Evolutionary conservation across 2,329 filamentous ascomycete genomes (phyloP).

Genomic region (Trichophyton verrucosum): DNA sequence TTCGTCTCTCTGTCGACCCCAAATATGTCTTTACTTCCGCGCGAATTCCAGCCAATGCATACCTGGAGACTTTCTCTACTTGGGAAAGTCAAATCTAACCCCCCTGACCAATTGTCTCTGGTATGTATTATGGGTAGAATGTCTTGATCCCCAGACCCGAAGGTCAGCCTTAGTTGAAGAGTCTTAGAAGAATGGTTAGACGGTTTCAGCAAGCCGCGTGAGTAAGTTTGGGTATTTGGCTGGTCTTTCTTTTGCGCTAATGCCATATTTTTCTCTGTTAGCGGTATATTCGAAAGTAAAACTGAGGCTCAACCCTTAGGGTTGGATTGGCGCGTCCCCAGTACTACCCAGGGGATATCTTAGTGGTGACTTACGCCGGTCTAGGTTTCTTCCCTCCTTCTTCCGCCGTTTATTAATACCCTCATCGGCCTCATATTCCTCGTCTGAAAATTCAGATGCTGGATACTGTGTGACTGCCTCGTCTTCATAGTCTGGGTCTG

Average conservation of each 20-base stretch:
- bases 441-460: conserved; percentile 14
- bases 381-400: neutral
- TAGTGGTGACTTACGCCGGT: neutral
- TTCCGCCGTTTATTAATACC: neutral
- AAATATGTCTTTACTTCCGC: conserved; percentile 32
- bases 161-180: conserved; percentile 37
- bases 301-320: neutral
- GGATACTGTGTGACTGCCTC: neutral
- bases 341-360: neutral
- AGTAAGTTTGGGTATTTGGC: conserved; percentile 20
- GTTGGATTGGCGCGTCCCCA: too few relatives aligned
- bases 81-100: conserved; percentile 40
- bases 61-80: conserved; percentile 29
- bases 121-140: conserved; percentile 36
- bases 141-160: conserved; percentile 41
- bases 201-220: conserved; percentile 26
- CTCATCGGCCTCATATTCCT: conserved; percentile 15
- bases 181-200: conserved; percentile 30
- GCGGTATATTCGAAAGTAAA: neutral
- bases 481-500: neutral
- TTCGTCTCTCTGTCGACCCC: conserved; percentile 32
- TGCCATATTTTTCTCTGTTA: neutral
- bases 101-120: conserved; percentile 38
- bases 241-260: neutral
- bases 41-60: conserved; percentile 21